These are phyloP conservation scores for Ogataea angusta DNA, from an alignment of 805 yeast genomes.

Conservation along the genomic window DNA sequence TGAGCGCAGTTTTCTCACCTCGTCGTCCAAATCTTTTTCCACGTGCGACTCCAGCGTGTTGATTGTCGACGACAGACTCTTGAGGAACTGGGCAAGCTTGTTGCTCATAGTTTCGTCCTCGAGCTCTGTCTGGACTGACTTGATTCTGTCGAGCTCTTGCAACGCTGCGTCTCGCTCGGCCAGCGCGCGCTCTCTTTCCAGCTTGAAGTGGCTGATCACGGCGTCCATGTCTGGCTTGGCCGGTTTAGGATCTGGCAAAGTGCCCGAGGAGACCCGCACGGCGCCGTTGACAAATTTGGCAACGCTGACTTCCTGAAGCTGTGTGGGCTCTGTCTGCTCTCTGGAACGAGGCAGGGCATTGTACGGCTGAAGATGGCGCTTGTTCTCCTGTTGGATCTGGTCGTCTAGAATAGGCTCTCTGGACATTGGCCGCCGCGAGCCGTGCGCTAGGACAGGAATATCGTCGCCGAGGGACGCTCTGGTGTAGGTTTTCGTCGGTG, in stretches of 20 bases:
- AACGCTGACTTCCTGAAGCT: neutral
- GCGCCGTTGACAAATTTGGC: neutral
- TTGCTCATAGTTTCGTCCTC: neutral
- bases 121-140: neutral
- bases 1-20: neutral
- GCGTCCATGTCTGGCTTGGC: neutral
- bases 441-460: neutral
- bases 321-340: no score
- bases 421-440: neutral
- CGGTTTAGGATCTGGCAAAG: no score
- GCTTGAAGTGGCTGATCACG: neutral
- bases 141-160: conserved; percentile 1
- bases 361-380: no score
- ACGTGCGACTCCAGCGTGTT: neutral
- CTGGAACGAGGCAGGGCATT: no score
- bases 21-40: neutral
- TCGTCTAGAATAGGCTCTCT: neutral
- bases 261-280: no score
- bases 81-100: neutral
- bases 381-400: no score
- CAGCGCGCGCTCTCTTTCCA: neutral
- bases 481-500: neutral
- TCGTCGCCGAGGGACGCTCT: neutral
- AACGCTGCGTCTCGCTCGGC: neutral
- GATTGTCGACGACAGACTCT: neutral